Evolutionary conservation across 225 moss, liverwort and hornwort species (phyloP), one percentile per base, ranked within the genome.

Genomic region (Sphagnum tenellum): DNA sequence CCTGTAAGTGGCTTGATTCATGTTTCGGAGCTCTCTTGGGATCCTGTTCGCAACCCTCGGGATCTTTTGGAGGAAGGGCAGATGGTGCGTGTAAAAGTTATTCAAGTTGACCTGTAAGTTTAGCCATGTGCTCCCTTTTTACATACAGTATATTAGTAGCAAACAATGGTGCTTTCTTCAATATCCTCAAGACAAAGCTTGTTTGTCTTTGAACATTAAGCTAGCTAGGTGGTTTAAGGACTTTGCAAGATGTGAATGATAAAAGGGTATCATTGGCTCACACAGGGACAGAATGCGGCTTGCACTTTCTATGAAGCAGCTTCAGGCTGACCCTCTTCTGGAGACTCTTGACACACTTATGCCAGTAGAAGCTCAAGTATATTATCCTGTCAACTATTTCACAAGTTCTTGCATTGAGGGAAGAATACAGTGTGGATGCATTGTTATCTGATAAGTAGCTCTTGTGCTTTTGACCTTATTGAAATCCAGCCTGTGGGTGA

Each of bases 291-390:
- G 78, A 78, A 75, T 77, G 70, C 89, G 92, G 57, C 72, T 99
- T 55, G 90, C 90, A 70, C 76, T 99, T 51, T 93, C 98, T 48
- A 88, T 99, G 51, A 99, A 93, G 70, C 98, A 99, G 82, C 84
- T 99, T 63, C 85, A 99, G 71, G 87, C 89, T 70, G 98, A 99
- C 77, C 98, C 98, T 57, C 86, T 99, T 49, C 58, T 99, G 70
- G 98, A 99, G 82, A 99, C 98, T 13, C 93, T 99, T 46, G 98
- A 99, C 79, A 99, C 98, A 6, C 75, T 99, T 12, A 99, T 99
- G 98, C 98, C 98, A 47, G 80, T 86, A 56, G 85, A 88, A 59
- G 67, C 87, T 67, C 83, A 81, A 79, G 95, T 96, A 85, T 78
- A 77, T 52, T 52, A 5, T 52, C 52, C 6, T 29, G 29, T 29